phyloP scores from a whole-genome alignment of 495 filamentous ascomycete species.

The Neohortaea acidophila region DNA sequence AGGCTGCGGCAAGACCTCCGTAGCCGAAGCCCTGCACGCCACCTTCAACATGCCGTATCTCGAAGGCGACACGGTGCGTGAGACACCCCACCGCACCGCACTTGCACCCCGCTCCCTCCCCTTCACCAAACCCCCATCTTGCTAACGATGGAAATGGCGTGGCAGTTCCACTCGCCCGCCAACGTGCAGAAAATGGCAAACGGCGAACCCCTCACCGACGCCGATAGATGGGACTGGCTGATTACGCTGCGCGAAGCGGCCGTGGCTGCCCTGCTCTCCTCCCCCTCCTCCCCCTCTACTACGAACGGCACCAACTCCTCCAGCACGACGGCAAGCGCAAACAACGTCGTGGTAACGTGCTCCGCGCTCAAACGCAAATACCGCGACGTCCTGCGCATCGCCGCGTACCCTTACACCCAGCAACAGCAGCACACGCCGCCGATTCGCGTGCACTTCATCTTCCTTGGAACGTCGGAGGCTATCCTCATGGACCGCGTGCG shows the following conservation, averaged over 20 bases:
- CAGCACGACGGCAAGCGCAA: conserved; percentile 34
- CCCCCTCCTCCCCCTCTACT: conserved; percentile 14
- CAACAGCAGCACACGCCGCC: conserved; percentile 45
- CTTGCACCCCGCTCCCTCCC: conserved; percentile 34
- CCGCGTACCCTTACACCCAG: too few relatives aligned
- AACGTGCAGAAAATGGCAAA: conserved; percentile 92
- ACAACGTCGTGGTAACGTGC: conserved; percentile 88
- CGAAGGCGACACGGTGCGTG: conserved; percentile 85
- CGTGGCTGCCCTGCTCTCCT: conserved; percentile 53
- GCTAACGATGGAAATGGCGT: not conserved
- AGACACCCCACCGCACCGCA: too few relatives aligned
- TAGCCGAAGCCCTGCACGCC: conserved; percentile 62
- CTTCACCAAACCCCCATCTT: not conserved
- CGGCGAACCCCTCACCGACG: conserved; percentile 79
- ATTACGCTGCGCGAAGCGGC: conserved; percentile 73
- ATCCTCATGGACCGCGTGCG: conserved; percentile 59
- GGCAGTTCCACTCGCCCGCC: conserved; percentile 64
- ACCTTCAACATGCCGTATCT: conserved; percentile 65
- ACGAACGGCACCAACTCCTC: conserved; percentile 25
- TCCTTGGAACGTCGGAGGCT: conserved; percentile 62
- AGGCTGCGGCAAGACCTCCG: conserved; percentile 90
- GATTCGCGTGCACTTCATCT: conserved; percentile 82
- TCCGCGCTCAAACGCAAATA: conserved; percentile 94
- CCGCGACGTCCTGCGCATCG: conserved; percentile 88
- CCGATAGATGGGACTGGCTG: conserved; percentile 97